These are phyloP conservation scores for Gymnopilus dilepis DNA, from an alignment of 768 basidiomycete species.

Conservation along the genomic window DNA sequence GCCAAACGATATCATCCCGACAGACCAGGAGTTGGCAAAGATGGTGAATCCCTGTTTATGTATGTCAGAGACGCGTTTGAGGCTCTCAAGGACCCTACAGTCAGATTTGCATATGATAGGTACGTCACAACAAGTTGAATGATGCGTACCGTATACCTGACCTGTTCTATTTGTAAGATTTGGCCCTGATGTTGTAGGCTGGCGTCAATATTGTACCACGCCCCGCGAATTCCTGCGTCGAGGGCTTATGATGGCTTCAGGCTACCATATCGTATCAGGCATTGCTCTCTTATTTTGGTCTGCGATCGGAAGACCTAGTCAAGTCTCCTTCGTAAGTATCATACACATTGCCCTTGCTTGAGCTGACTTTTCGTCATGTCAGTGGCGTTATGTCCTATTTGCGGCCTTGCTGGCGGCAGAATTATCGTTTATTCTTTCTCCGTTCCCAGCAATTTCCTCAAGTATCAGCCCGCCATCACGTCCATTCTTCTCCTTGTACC, in stretches of 20 bases:
- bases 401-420: slow-evolving; percentile 65
- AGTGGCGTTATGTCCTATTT: slow-evolving; percentile 87
- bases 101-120: slow-evolving; percentile 88
- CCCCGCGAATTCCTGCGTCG: slow-evolving; percentile 69
- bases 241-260: slow-evolving; percentile 65
- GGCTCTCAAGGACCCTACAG: slow-evolving; percentile 75
- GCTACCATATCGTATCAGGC: slow-evolving; percentile 70
- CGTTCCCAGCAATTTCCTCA: slow-evolving; percentile 45
- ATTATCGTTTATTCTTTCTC: slow-evolving; percentile 66
- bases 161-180: slow-evolving; percentile 54
- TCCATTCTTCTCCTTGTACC: slow-evolving; percentile 20
- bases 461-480: slow-evolving; percentile 49
- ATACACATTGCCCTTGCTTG: slow-evolving; percentile 7
- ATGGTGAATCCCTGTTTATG: slow-evolving; percentile 72
- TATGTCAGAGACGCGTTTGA: slow-evolving; percentile 76
- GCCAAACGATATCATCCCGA: slow-evolving; percentile 82
- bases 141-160: neutral
- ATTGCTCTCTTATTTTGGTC: slow-evolving; percentile 66
- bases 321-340: slow-evolving; percentile 67
- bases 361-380: neutral
- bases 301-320: slow-evolving; percentile 60
- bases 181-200: slow-evolving; percentile 72
- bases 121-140: slow-evolving; percentile 36
- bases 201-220: slow-evolving; percentile 69
- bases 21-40: slow-evolving; percentile 58